Evolutionary conservation across 2,329 filamentous ascomycete species (phyloP).

Genomic region (Rachicladosporium sp.): DNA sequence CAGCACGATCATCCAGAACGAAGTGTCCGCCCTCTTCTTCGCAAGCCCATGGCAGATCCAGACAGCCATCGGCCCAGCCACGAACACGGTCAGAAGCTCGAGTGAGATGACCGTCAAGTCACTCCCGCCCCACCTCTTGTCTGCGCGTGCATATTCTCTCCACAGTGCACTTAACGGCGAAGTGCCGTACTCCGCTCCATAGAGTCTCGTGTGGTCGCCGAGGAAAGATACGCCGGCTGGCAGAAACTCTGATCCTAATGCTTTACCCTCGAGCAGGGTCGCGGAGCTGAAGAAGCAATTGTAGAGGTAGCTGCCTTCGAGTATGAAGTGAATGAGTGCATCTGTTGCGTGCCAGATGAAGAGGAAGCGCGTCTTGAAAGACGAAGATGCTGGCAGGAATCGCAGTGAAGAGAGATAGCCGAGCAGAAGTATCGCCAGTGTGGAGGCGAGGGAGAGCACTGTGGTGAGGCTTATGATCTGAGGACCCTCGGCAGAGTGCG

Average conservation of each 20-base stretch:
- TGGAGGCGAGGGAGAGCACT: slow-evolving; percentile 41
- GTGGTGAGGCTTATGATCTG: slow-evolving; percentile 37
- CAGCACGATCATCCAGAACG: slow-evolving; percentile 46
- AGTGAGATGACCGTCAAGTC: slow-evolving; percentile 48
- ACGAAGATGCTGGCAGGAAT: slow-evolving; percentile 42
- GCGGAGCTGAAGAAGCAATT: slow-evolving; percentile 75
- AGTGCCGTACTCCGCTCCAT: slow-evolving; percentile 46
- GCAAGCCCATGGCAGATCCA: slow-evolving; percentile 41
- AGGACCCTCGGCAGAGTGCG: slow-evolving; percentile 1
- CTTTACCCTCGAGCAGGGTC: slow-evolving; percentile 21
- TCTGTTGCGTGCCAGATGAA: slow-evolving; percentile 96
- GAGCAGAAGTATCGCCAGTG: slow-evolving; percentile 41
- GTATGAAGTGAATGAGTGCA: slow-evolving; percentile 77
- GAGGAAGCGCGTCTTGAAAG: slow-evolving; percentile 54
- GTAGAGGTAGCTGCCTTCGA: slow-evolving; percentile 86
- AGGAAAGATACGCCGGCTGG: slow-evolving; percentile 42
- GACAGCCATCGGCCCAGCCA: slow-evolving; percentile 45
- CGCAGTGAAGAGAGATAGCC: slow-evolving; percentile 38
- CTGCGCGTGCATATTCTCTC: slow-evolving; percentile 56
- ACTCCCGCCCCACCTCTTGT: slow-evolving; percentile 46
- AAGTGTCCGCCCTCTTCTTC: slow-evolving; percentile 28
- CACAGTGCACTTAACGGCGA: slow-evolving; percentile 44
- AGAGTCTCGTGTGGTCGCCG: slow-evolving; percentile 40
- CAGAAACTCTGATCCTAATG: slow-evolving; percentile 27
- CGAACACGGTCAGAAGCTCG: slow-evolving; percentile 48